Evolutionary conservation across 768 basidiomycete species (phyloP).

Genomic region (Suillus tomentosus): DNA sequence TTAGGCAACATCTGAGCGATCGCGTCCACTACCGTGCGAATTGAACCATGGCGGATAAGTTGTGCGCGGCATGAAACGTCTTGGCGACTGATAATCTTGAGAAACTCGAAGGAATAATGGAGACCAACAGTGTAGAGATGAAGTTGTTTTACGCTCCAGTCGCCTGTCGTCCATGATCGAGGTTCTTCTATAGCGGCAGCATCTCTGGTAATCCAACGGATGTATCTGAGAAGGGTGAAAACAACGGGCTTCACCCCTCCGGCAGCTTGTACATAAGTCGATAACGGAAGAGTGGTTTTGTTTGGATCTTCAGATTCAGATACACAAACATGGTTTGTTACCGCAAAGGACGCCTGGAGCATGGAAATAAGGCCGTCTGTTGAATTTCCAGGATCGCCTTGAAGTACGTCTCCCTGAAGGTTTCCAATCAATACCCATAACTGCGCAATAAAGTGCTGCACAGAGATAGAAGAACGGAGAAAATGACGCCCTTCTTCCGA

Average conservation of each 20-base stretch:
- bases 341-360: neutral
- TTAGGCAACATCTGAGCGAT: neutral
- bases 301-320: slow-evolving; percentile 1
- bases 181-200: neutral
- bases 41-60: neutral
- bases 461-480: slow-evolving; percentile 3
- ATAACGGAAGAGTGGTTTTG: neutral
- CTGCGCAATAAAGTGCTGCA: neutral
- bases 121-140: neutral
- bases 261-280: neutral
- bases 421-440: slow-evolving; percentile 1
- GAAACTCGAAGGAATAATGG: neutral
- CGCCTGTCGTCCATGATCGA: neutral
- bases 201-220: neutral
- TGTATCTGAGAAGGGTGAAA: neutral
- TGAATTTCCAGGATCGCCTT: neutral
- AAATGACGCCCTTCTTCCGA: neutral
- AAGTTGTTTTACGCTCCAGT: neutral
- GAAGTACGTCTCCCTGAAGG: neutral
- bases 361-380: neutral
- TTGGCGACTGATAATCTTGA: neutral
- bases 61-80: neutral
- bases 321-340: neutral
- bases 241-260: slow-evolving; percentile 1
- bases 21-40: neutral